These are phyloP conservation scores for Candida multigemmis DNA, from an alignment of 805 yeast species.

Conservation along the genomic window DNA sequence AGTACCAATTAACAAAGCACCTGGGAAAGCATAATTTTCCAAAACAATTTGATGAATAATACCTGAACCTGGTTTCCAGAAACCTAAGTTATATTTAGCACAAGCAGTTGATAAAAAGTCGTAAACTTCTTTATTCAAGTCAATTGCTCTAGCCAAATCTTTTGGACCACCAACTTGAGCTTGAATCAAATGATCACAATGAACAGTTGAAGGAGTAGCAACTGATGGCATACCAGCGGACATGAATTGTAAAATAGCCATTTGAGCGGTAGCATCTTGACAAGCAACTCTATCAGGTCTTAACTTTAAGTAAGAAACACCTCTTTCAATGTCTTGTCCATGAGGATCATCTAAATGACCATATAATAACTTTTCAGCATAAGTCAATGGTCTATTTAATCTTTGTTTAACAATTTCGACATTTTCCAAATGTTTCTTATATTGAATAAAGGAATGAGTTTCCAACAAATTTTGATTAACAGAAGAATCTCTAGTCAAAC, in stretches of 20 bases:
- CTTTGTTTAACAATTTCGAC: slow-evolving; percentile 77
- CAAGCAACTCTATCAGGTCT: slow-evolving; percentile 98
- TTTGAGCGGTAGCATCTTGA: slow-evolving; percentile 99
- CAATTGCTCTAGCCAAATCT: slow-evolving; percentile 81
- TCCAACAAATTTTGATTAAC: slow-evolving; percentile 77
- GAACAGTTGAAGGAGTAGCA: slow-evolving; percentile 93
- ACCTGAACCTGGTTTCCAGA: slow-evolving; percentile 99
- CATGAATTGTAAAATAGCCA: slow-evolving; percentile 96
- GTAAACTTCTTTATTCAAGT: slow-evolving; percentile 87
- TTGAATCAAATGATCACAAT: slow-evolving; percentile 96
- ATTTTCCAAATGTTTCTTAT: slow-evolving; percentile 85
- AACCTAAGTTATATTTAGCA: slow-evolving; percentile 92
- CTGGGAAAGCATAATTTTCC: slow-evolving; percentile 97
- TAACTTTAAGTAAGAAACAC: slow-evolving; percentile 83
- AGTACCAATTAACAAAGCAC: slow-evolving; percentile 92
- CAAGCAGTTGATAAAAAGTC: slow-evolving; percentile 86
- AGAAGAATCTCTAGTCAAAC: slow-evolving; percentile 57
- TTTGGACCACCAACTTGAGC: slow-evolving; percentile 86
- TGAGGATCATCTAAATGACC: slow-evolving; percentile 93
- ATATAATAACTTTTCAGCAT: slow-evolving; percentile 91
- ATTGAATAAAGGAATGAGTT: slow-evolving; percentile 78
- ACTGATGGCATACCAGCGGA: slow-evolving; percentile 87
- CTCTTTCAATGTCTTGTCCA: slow-evolving; percentile 76
- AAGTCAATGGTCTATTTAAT: slow-evolving; percentile 81
- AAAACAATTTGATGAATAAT: slow-evolving; percentile 94